A percentile compares a stretch with the other conserved stretches of the same genome.
These are phyloP conservation scores for Hydnomerulius pinastri DNA, from an alignment of 768 basidiomycete genomes.

Conservation along the genomic window DNA sequence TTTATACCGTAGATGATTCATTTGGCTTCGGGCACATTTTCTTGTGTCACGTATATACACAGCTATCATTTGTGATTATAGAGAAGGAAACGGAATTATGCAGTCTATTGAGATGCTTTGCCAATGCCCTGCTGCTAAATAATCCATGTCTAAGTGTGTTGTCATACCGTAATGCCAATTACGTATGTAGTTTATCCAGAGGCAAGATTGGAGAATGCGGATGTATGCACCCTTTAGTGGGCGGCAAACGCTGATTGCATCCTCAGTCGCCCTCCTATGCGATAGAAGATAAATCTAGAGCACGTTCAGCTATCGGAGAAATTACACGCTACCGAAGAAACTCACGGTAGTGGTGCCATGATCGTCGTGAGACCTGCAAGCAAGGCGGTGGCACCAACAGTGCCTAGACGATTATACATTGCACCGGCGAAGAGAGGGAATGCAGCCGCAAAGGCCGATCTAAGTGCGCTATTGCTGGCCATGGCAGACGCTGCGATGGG, in stretches of 20 bases:
- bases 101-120: not conserved
- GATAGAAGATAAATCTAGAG: slow-evolving; percentile 48
- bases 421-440: slow-evolving; percentile 56
- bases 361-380: slow-evolving; percentile 63
- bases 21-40: not conserved
- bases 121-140: not conserved
- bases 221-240: slow-evolving; percentile 8
- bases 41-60: not conserved
- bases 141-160: not conserved
- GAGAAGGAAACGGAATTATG: not conserved
- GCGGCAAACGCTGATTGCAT: slow-evolving; percentile 45
- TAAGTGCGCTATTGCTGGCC: slow-evolving; percentile 61
- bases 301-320: not conserved
- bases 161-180: no score
- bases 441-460: slow-evolving; percentile 48
- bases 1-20: slow-evolving; percentile 10
- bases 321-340: not conserved
- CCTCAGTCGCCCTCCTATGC: slow-evolving; percentile 46
- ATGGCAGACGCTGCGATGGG: slow-evolving; percentile 61
- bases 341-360: slow-evolving; percentile 65
- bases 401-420: slow-evolving; percentile 57
- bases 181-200: no score
- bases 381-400: slow-evolving; percentile 73
- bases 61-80: no score
- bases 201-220: not conserved